A percentile compares a stretch with the other conserved stretches of the same genome.
phyloP scores from a whole-genome alignment of 108 stramenopile genomes.

The Pseudonitzschia multiseries region DNA sequence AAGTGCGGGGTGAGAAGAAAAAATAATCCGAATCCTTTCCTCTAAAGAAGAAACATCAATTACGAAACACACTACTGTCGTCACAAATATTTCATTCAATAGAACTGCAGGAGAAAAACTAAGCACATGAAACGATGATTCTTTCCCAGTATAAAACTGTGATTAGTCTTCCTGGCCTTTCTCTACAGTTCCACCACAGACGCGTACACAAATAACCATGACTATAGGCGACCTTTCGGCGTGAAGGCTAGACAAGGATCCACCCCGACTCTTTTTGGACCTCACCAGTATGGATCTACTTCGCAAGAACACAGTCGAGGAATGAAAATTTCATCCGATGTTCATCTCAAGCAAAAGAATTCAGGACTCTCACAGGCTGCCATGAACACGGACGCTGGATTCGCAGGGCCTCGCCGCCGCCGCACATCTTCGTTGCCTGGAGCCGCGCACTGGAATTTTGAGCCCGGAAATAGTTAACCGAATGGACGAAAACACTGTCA shows the following conservation, averaged over 20 bases:
- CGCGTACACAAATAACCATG: slow-evolving; percentile 3
- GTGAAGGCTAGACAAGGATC: neutral
- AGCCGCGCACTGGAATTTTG: slow-evolving; percentile 77
- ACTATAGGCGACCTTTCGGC: neutral
- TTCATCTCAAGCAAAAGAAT: neutral
- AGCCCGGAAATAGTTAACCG: slow-evolving; percentile 76
- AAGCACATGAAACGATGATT: neutral
- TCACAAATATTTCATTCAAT: neutral
- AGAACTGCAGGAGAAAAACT: neutral
- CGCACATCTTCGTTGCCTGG: slow-evolving; percentile 57
- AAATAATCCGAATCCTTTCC: neutral
- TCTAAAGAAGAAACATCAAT: too few relatives aligned
- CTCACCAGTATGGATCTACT: neutral
- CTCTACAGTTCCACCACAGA: neutral
- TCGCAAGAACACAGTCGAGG: neutral
- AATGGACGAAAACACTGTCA: slow-evolving; percentile 50
- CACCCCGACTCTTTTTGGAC: neutral
- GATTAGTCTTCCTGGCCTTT: neutral
- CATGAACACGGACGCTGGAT: neutral
- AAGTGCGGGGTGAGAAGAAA: neutral
- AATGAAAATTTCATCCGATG: neutral
- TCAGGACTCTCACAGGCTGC: neutral
- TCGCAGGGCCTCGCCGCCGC: neutral
- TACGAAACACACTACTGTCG: too few relatives aligned
- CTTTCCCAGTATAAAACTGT: neutral